phyloP scores from a whole-genome alignment of 305 asterid genomes.

The Lippia alba region DNA sequence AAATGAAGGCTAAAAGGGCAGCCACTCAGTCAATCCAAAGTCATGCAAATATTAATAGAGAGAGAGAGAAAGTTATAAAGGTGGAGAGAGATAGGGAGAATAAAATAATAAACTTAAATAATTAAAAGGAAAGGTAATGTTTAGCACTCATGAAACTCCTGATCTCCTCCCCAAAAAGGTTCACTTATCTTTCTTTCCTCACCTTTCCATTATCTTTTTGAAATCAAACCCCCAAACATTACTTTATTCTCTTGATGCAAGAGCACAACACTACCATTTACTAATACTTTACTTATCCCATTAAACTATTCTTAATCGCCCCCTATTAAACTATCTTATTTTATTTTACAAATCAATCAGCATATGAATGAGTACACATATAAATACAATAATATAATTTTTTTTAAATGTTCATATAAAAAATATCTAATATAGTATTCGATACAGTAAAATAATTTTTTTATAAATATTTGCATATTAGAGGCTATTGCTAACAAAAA shows the following conservation, averaged over 20 bases:
- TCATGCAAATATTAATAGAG: conserved; percentile 21
- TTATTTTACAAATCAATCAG: too few relatives aligned
- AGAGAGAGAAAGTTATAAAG: too few relatives aligned
- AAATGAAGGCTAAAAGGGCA: conserved; percentile 49
- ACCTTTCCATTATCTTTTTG: conserved; percentile 40
- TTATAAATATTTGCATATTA: too few relatives aligned
- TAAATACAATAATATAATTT: too few relatives aligned
- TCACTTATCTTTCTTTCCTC: conserved; percentile 49
- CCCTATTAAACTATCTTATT: too few relatives aligned
- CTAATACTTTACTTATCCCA: conserved; percentile 24
- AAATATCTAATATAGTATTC: too few relatives aligned
- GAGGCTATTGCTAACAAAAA: too few relatives aligned
- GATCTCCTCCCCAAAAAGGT: conserved; percentile 54
- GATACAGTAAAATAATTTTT: too few relatives aligned
- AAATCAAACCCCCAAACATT: conserved; percentile 17
- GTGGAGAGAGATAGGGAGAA: too few relatives aligned
- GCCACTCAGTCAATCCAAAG: conserved; percentile 51
- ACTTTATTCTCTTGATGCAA: conserved; percentile 39
- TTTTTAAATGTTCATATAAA: too few relatives aligned
- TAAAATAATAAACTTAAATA: conserved; percentile 9
- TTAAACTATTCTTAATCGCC: conserved; percentile 15
- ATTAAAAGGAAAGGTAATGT: conserved; percentile 31
- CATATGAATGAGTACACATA: too few relatives aligned
- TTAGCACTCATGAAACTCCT: conserved; percentile 63
- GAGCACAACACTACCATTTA: conserved; percentile 30